Base-by-base conservation (phyloP, 148 eudicot genomes). In the Chenopodium album region DNA sequence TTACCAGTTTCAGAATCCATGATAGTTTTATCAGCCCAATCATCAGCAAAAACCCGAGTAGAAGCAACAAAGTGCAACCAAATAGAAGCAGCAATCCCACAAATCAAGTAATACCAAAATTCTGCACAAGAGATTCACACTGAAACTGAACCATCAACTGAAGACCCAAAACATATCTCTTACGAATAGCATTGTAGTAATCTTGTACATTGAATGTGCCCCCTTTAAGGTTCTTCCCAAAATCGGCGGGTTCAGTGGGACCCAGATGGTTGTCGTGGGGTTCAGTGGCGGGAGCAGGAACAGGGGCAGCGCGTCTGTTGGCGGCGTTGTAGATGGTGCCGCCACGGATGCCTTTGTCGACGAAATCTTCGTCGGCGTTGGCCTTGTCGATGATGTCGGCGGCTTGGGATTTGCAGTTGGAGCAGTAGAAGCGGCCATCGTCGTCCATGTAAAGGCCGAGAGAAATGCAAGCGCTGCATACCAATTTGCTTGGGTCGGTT, bases 391-490 rank as follows among this genome's bases (percentile, higher is more conserved):
- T n/a, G 29, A 92, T 72, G 82, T 87, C 94, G 2, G 81, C 91
- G 16, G 89, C 88, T 80, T 80, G 93, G 8, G 92, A 63, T 34
- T 86, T 86, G 80, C 98, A 95, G 16, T 56, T 78, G 3, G 17
- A 50, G 84, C 97, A 95, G 75, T 91, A 95, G 79, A 73, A 93
- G 89, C 63, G 88, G 2, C 97, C 97, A 73, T 95, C 94, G 22
- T 77, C 87, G 4, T 87, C 88, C 46, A 85, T 89, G 41, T 79
- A 77, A 0, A 88, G 73, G 28, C 91, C 93, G 13, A 81, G 73
- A 34, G 69, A 52, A 56, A 88, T 89, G 77, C 98, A 94, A 0
- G 37, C 72, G 6, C 78, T 64, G 88, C 98, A 94, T 54, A 66
- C 60, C 12, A 67, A 14, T 37, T 73, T 75, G 46, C 64, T 75